Percentiles rank a stretch among this genome's conserved stretches.
Conservation (phyloP, 768 basidiomycete species). For the Cantharellus cinnabarinus region DNA sequence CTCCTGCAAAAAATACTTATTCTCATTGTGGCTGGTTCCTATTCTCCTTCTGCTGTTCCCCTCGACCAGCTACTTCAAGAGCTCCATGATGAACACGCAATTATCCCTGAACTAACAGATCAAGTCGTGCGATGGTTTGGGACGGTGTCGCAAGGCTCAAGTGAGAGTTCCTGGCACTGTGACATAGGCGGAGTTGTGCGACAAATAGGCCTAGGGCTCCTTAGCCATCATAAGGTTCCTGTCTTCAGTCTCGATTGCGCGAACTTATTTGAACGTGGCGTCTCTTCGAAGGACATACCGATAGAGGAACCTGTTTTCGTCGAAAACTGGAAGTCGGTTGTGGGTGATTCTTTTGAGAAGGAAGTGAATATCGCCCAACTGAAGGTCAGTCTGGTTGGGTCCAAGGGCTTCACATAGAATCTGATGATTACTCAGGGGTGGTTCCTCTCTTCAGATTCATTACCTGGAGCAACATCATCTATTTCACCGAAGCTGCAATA, state of each 20-base stretch:
- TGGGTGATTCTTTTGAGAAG: slow-evolving; percentile 59
- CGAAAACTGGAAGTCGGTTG: slow-evolving; percentile 43
- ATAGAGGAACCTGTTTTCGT: slow-evolving; percentile 38
- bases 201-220: slow-evolving; percentile 58
- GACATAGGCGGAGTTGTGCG: slow-evolving; percentile 38
- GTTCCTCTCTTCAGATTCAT: slow-evolving; percentile 26
- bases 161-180: slow-evolving; percentile 40
- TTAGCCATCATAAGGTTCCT: slow-evolving; percentile 26
- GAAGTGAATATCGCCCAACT: slow-evolving; percentile 43
- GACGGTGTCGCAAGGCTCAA: slow-evolving; percentile 17
- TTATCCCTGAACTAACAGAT: slow-evolving; percentile 34
- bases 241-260: background rate
- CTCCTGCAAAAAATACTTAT: slow-evolving; percentile 56
- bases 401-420: background rate
- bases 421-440: slow-evolving; percentile 36
- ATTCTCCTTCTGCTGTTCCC: slow-evolving; percentile 30
- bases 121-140: slow-evolving; percentile 81
- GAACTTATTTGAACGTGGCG: background rate
- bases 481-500: slow-evolving; percentile 21
- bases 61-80: slow-evolving; percentile 28
- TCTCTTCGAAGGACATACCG: slow-evolving; percentile 30
- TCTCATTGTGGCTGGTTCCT: slow-evolving; percentile 34
- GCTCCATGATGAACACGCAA: slow-evolving; percentile 53
- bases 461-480: too few relatives aligned
- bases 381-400: slow-evolving; percentile 27